phyloP scores from a whole-genome alignment of 2,329 filamentous ascomycete species.

The Beauveria brongniartii region DNA sequence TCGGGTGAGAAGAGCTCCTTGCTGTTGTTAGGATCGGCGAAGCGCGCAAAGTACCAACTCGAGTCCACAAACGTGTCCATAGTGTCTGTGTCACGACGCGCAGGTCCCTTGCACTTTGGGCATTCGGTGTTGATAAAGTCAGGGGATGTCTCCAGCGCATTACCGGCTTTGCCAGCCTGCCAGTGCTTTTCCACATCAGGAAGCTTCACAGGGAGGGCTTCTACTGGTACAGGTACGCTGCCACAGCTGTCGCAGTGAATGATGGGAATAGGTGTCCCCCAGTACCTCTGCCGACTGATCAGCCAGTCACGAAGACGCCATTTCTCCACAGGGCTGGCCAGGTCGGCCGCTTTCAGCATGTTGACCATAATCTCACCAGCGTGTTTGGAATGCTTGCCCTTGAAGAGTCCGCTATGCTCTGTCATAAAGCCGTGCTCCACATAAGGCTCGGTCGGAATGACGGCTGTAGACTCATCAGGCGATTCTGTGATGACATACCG shows the following conservation, averaged over 20 bases:
- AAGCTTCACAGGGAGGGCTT: slow-evolving; percentile 68
- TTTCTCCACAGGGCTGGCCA: slow-evolving; percentile 57
- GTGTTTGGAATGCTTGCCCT: slow-evolving; percentile 53
- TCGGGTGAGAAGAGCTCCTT: slow-evolving; percentile 53
- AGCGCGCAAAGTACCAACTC: slow-evolving; percentile 87
- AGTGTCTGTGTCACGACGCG: slow-evolving; percentile 80
- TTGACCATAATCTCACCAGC: slow-evolving; percentile 54
- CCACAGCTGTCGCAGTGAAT: slow-evolving; percentile 74
- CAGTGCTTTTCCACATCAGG: slow-evolving; percentile 63
- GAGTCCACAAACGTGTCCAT: slow-evolving; percentile 97
- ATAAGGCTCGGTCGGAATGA: slow-evolving; percentile 45
- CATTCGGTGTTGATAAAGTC: slow-evolving; percentile 71
- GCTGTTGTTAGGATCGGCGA: slow-evolving; percentile 61
- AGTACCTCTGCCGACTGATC: slow-evolving; percentile 85
- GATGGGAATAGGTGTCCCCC: slow-evolving; percentile 86
- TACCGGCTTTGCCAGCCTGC: slow-evolving; percentile 62
- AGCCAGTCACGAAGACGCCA: slow-evolving; percentile 87
- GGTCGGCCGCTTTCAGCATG: slow-evolving; percentile 43
- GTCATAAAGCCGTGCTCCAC: slow-evolving; percentile 61
- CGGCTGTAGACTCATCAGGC: slow-evolving; percentile 38
- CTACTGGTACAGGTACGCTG: slow-evolving; percentile 65
- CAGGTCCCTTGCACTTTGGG: slow-evolving; percentile 61
- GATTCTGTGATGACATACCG: slow-evolving; percentile 52
- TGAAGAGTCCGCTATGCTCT: slow-evolving; percentile 54
- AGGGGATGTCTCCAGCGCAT: slow-evolving; percentile 63